Base-by-base conservation (phyloP, 2,329 filamentous ascomycete genomes). In the Sclerotinia subarctica region DNA sequence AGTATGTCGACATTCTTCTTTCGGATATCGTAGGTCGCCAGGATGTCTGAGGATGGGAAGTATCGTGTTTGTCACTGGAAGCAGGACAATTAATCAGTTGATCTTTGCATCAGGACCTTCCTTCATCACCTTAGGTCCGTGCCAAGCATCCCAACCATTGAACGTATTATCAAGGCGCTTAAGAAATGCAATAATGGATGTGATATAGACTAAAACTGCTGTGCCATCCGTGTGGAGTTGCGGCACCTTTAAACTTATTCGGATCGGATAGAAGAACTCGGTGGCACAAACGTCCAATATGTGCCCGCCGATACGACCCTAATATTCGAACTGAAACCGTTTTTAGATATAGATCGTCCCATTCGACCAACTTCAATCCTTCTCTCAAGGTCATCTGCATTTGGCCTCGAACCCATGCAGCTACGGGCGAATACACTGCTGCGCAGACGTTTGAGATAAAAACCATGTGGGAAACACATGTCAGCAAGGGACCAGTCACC, bases 391-490 rank as follows among this genome's bases (percentile, higher is more conserved):
- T 35, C 29, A 66, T 32, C 57, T 35, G 29, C 64, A 64, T 26
- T 57, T 46, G 57, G 53, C 52, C 59, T 65, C 42, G 32, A 59
- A 24, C 7, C 35, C 44, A 29, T 58, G 44, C 53, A 59, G 32
- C 17, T 51, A 42, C 32, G 32, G 60, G 47, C 53, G n/a, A 44
- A 66, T 49, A 42, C 19, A 21, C 51, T 47, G 29, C 52, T 66
- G 44, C 21, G 44, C 42, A 65, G 51, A 65, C 63, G 47, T 46
- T 64, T 57, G 35, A 54, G 38, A 38, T 13, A 54, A 44, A 29
- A 26, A 62, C 58, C 58, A 62, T 62, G 58, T 51, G 58, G 58
- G 26, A 62, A 62, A 51, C 58, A 62, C 58, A 62, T 62, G 58
- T 38, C 29, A 62, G 29, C 58, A 62, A 51, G 58, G 58, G 46